Percentiles rank a stretch among this genome's conserved stretches.
Evolutionary conservation across 2,329 filamentous ascomycete species (phyloP).

Genomic region (Neurospora crassa): DNA sequence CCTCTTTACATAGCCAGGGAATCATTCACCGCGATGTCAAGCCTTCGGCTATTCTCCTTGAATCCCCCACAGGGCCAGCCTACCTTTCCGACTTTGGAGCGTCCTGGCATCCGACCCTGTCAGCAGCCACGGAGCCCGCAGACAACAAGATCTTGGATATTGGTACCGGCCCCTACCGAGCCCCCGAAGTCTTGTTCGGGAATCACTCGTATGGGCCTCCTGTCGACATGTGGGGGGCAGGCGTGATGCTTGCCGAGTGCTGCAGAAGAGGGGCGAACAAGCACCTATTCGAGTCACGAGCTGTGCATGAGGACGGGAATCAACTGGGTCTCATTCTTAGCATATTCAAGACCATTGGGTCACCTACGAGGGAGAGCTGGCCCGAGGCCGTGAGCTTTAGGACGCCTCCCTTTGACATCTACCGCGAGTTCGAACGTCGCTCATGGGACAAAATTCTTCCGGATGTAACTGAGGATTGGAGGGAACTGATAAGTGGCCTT

Average conservation of each 20-base stretch:
- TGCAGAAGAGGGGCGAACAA: slow-evolving; percentile 39
- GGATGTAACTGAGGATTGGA: slow-evolving; percentile 44
- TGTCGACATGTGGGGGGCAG: slow-evolving; percentile 85
- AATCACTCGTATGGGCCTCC: slow-evolving; percentile 59
- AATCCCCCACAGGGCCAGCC: slow-evolving; percentile 55
- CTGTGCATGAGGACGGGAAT: slow-evolving; percentile 68
- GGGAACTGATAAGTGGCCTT: slow-evolving; percentile 56
- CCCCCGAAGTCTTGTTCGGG: slow-evolving; percentile 86
- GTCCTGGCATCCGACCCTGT: slow-evolving; percentile 61
- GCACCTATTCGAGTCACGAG: slow-evolving; percentile 75
- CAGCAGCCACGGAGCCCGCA: slow-evolving; percentile 50
- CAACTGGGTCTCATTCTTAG: slow-evolving; percentile 85
- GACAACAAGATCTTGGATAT: slow-evolving; percentile 79
- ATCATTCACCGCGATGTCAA: slow-evolving; percentile 95
- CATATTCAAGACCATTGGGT: slow-evolving; percentile 86
- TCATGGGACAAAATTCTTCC: slow-evolving; percentile 64
- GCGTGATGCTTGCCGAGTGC: slow-evolving; percentile 74
- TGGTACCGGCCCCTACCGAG: slow-evolving; percentile 82
- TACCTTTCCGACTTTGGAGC: slow-evolving; percentile 89
- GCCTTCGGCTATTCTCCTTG: slow-evolving; percentile 76
- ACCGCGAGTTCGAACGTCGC: slow-evolving; percentile 59
- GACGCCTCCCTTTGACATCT: slow-evolving; percentile 83
- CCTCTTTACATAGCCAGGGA: slow-evolving; percentile 58
- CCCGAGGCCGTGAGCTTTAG: slow-evolving; percentile 62
- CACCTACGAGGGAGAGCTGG: slow-evolving; percentile 72